Percentiles rank a stretch among this genome's conserved stretches.
phyloP scores from a whole-genome alignment of 2,329 filamentous ascomycete genomes.

The Zelopaecilomyces penicillatus region DNA sequence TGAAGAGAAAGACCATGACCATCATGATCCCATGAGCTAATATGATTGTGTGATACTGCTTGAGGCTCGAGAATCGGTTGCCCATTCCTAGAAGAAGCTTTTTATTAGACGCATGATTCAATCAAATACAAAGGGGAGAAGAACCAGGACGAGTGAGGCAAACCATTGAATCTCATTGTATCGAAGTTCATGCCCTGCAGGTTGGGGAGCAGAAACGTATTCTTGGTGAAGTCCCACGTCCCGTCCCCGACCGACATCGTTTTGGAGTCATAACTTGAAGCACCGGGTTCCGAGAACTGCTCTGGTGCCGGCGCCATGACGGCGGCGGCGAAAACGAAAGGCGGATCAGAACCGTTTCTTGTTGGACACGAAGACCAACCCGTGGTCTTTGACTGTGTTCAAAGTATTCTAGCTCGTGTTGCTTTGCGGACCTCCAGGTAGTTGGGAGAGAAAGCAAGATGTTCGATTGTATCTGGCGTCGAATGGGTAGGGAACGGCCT shows the following conservation, averaged over 20 bases:
- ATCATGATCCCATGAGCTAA: conserved; percentile 64
- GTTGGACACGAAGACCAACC: too few relatives aligned
- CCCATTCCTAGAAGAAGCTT: conserved; percentile 59
- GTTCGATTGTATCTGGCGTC: too few relatives aligned
- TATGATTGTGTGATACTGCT: conserved; percentile 64
- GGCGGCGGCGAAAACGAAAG: conserved; percentile 31
- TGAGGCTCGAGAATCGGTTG: conserved; percentile 63
- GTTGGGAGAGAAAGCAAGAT: too few relatives aligned
- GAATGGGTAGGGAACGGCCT: too few relatives aligned
- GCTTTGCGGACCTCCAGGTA: too few relatives aligned
- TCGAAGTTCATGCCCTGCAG: conserved; percentile 68
- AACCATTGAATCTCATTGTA: conserved; percentile 79
- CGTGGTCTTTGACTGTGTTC: too few relatives aligned
- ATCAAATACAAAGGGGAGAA: neutral
- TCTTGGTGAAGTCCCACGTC: conserved; percentile 72
- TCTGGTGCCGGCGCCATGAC: conserved; percentile 52
- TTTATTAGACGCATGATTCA: conserved; percentile 10
- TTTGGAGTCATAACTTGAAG: conserved; percentile 63
- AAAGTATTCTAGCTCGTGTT: too few relatives aligned
- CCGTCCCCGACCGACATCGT: conserved; percentile 74
- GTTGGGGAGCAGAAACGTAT: conserved; percentile 71
- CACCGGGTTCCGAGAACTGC: conserved; percentile 59
- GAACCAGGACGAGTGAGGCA: neutral
- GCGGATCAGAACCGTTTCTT: conserved; percentile 11
- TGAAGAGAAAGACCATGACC: conserved; percentile 63